These are phyloP conservation scores for Aspergillus terreus DNA, from an alignment of 2,329 filamentous ascomycete species.

Conservation along the genomic window DNA sequence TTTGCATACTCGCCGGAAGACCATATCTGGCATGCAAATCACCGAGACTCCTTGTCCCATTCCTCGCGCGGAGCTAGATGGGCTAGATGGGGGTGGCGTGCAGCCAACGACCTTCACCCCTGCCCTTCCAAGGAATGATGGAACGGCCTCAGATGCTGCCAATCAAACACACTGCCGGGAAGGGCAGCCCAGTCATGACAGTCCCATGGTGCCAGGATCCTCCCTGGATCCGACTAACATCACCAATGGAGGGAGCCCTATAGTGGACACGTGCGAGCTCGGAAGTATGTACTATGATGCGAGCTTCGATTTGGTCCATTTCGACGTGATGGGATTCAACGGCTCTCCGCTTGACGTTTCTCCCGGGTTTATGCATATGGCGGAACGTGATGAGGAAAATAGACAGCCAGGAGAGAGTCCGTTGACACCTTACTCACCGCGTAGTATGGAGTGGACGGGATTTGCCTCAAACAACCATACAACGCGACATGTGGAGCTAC, in stretches of 20 bases:
- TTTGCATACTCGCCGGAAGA: not conserved
- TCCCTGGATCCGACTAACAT: not conserved
- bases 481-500: no score
- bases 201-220: not conserved
- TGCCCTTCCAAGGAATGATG: not conserved
- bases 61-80: no score
- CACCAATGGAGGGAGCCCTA: not conserved
- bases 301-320: not conserved
- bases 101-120: no score
- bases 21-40: not conserved
- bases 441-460: not conserved
- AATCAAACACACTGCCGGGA: not conserved
- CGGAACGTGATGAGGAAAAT: not conserved
- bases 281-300: slow-evolving; percentile 2
- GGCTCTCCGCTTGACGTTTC: not conserved
- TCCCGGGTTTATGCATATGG: not conserved
- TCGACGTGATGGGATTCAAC: slow-evolving; percentile 2
- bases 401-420: not conserved
- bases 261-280: not conserved
- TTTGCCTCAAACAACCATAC: not conserved
- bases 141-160: not conserved
- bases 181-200: no score
- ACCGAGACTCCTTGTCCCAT: not conserved
- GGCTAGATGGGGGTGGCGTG: no score
- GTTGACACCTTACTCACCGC: not conserved